Evolutionary conservation across 1,284 basidiomycete genomes (phyloP), one percentile per base, ranked within the genome.

Genomic region (Tranzscheliella williamsii): DNA sequence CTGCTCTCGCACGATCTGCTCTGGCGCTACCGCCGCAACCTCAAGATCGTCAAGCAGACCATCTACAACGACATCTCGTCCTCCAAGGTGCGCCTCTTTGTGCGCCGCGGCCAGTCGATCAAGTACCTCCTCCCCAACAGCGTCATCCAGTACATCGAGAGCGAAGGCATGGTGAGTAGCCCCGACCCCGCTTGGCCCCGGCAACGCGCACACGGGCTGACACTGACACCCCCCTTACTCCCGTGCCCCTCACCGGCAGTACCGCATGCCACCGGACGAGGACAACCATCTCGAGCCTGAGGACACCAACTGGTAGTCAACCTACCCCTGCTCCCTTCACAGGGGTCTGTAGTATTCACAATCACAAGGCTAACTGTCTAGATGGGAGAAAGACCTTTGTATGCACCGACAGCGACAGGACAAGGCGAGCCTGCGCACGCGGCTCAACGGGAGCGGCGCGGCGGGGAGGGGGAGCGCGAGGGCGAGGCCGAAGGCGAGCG

Each of bases 21-120:
- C 12, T 83, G 83, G 73, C 79, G 81, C 65, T 78, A 79, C 41
- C 67, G 88, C 49, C 83, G 86, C 74, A 98, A 97, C 78, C 92
- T 98, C 62, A 87, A 91, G 75, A 86, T 97, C 64, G 89, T 74
- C 50, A 74, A 72, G 48, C 94, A 98, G 79, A 85, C 96, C 43
- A 97, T 98, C 67, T 92, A 97, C 79, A 98, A 98, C 78, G 94
- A 99, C 78, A 94, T 99, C 38, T 94, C 91, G 15, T 68, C 65
- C n/a, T 63, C 61, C 41, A 75, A 75, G 34, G 68, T 75, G 15
- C 61, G 61, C n/a, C 80, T 98, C 30, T 97, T 97, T 80, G 84
- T 98, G 27, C 83, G 91, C 56, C 84, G 94, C 60, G 92, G 93
- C 3, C 87, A 97, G 72, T 92, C 89, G 57, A 91, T 98, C 72